phyloP scores from a whole-genome alignment of 2,329 filamentous ascomycete species.

The Calycina herbarum region DNA sequence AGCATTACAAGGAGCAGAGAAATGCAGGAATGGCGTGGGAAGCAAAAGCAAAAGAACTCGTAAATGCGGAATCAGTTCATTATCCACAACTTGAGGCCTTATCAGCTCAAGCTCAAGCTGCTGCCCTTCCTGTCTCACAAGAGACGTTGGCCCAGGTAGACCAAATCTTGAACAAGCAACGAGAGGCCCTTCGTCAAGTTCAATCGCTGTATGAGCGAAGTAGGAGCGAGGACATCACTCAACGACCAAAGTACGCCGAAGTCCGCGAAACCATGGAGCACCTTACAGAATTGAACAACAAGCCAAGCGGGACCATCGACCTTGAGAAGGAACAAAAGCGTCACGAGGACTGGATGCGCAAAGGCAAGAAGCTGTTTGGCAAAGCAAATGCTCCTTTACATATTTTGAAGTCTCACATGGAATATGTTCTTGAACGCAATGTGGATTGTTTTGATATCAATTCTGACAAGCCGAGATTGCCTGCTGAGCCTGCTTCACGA shows the following conservation, averaged over 20 bases:
- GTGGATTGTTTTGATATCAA: constrained; percentile 86
- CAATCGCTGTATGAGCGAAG: constrained; percentile 77
- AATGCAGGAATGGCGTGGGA: constrained; percentile 85
- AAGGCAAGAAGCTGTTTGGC: constrained; percentile 95
- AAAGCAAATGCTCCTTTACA: constrained; percentile 97
- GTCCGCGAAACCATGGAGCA: constrained; percentile 88
- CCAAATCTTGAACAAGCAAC: constrained; percentile 90
- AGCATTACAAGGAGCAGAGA: constrained; percentile 73
- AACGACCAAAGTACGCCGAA: constrained; percentile 83
- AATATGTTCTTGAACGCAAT: constrained; percentile 88
- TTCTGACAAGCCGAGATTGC: constrained; percentile 80
- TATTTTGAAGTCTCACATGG: constrained; percentile 92
- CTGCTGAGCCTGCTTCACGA: constrained; percentile 87
- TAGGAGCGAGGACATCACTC: constrained; percentile 70
- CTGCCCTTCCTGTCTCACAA: constrained; percentile 74
- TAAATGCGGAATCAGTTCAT: constrained; percentile 87
- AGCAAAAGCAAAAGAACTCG: constrained; percentile 86
- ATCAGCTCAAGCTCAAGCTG: constrained; percentile 72
- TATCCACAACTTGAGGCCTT: constrained; percentile 93
- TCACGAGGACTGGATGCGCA: constrained; percentile 99
- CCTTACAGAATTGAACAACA: constrained; percentile 86
- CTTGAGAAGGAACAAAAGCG: constrained; percentile 91
- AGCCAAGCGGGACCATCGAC: constrained; percentile 86
- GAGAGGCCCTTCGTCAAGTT: constrained; percentile 89
- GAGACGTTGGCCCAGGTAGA: constrained; percentile 83